Conservation (phyloP, 2,329 filamentous ascomycete genomes). For the Zopfia rhizophila region DNA sequence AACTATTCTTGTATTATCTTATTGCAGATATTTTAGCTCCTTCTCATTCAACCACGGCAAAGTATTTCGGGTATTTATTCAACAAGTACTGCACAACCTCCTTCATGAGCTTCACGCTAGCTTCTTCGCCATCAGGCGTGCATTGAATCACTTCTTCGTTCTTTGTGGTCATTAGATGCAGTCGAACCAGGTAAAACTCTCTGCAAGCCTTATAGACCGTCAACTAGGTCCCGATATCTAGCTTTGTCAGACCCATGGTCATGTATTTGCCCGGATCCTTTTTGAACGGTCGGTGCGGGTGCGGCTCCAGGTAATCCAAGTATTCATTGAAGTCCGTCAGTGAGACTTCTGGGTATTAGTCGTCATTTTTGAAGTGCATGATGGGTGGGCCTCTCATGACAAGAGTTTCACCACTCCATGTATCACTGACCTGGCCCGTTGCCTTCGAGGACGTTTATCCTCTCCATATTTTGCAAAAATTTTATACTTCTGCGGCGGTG, state of each 20-base stretch:
- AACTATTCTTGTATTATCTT: constrained; percentile 58
- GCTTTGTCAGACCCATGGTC: constrained; percentile 60
- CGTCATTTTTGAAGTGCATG: too few species aligned
- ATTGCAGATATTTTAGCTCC: constrained; percentile 48
- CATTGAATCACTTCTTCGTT: constrained; percentile 57
- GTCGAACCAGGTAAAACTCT: constrained; percentile 55
- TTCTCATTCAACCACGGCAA: constrained; percentile 38
- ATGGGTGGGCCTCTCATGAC: too few species aligned
- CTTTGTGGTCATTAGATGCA: constrained; percentile 52
- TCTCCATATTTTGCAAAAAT: too few species aligned
- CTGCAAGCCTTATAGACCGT: constrained; percentile 59
- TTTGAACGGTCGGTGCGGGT: constrained; percentile 5
- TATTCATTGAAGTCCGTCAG: too few species aligned
- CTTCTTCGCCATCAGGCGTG: constrained; percentile 55
- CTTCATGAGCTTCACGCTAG: constrained; percentile 60
- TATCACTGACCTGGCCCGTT: too few species aligned
- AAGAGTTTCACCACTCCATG: too few species aligned
- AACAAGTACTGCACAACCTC: constrained; percentile 59
- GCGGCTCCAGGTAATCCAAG: neutral
- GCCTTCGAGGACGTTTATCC: too few species aligned
- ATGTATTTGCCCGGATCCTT: constrained; percentile 36
- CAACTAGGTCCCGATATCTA: constrained; percentile 61
- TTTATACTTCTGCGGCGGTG: too few species aligned
- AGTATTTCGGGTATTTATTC: constrained; percentile 56
- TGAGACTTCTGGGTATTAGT: too few species aligned